Evolutionary conservation across 2,329 filamentous ascomycete genomes (phyloP), one percentile per base, ranked within the genome.

Genomic region (Microdochium bolleyi): DNA sequence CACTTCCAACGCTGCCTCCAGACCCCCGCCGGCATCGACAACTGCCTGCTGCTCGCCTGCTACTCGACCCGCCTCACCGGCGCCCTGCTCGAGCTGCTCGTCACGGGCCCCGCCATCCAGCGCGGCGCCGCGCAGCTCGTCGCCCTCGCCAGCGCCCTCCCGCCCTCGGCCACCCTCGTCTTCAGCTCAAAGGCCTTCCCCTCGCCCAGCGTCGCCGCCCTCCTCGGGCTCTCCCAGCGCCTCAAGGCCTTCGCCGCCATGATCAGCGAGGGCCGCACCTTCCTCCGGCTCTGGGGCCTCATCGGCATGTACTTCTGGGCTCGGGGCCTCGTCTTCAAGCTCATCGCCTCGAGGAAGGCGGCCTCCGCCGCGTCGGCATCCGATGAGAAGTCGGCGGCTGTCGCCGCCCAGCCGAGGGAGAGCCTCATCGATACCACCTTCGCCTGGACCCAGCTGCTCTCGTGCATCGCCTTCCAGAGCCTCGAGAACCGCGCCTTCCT

Each of bases 401-500:
- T 46, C 41, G 21, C 16, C 41, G 19, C 16, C n/a, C 52, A 56
- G 34, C 52, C 62, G 49, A 60, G 59, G 51, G 56, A 56, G 72
- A 48, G 70, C 76, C 57, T 74, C 70, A 58, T 76, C 54, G 75
- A 74, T 56, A 65, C 64, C 9, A 58, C 67, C 32, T 71, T 96
- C 48, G 80, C 82, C 22, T 85, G 83, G 68, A 72, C 79, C 7
- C 88, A 94, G 67, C 80, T 96, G 21, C 57, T 77, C 11, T 76
- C 82, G 11, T 87, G 88, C 67, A 70, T 87, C 10, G 65, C 73
- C 10, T 95, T 88, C 73, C 91, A 96, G 70, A 71, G 81, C 1
- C 76, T 92, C 41, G 94, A 99, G 74, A 96, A 96, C 70, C 78
- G 80, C 38, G 87, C 87, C 16, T 95, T 87, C 72, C 78, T 97